Percentiles rank a stretch among this genome's conserved stretches.
Conservation (phyloP, 306 rosid species). For the Quercus dentata region DNA sequence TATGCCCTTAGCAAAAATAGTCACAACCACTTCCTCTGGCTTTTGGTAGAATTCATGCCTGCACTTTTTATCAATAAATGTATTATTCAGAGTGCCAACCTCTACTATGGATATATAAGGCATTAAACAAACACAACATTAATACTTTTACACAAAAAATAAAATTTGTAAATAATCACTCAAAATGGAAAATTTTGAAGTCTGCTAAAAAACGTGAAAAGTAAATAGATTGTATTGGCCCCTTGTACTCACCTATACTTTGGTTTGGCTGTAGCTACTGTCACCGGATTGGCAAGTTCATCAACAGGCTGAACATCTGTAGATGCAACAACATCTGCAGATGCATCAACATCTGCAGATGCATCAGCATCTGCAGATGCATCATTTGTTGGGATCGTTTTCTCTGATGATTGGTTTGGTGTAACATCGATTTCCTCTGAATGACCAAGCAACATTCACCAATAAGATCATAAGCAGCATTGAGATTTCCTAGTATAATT, state of each 20-base stretch:
- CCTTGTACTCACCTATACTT: conserved; percentile 56
- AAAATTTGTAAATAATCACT: not conserved
- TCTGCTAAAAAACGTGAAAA: not conserved
- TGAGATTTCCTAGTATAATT: conserved; percentile 2
- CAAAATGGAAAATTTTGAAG: not conserved
- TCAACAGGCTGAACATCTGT: conserved; percentile 21
- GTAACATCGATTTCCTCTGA: conserved; percentile 58
- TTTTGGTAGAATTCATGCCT: conserved; percentile 87
- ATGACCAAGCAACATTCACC: conserved; percentile 21
- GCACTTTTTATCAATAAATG: conserved; percentile 22
- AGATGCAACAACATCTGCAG: conserved; percentile 15
- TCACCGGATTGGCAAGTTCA: conserved; percentile 22
- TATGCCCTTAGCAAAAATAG: conserved; percentile 79
- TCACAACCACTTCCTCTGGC: conserved; percentile 67
- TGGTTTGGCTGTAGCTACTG: conserved; percentile 46
- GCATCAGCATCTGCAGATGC: conserved; percentile 27
- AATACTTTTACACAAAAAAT: not conserved
- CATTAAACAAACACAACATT: not conserved
- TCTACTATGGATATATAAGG: not conserved
- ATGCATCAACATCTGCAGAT: conserved; percentile 26
- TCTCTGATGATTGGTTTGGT: conserved; percentile 26
- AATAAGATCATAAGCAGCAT: conserved; percentile 4
- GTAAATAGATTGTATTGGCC: not conserved
- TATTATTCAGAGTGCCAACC: not conserved
- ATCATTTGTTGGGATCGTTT: conserved; percentile 19